Base-by-base conservation (phyloP, 495 filamentous ascomycete species). In the Aspergillus cavernicola region DNA sequence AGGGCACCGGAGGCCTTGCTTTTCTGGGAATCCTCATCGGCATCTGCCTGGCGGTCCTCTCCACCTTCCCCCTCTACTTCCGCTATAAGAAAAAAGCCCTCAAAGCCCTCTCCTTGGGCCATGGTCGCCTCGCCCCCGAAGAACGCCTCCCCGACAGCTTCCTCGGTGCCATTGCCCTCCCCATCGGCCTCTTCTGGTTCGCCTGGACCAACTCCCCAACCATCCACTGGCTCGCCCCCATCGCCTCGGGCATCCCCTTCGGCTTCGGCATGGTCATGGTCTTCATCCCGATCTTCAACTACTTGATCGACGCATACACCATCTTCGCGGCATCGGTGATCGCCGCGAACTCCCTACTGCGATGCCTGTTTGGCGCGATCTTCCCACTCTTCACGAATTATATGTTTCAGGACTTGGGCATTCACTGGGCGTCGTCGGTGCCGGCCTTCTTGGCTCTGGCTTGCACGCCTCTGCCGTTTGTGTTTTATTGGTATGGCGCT, bases 311-410 rank as follows among this genome's bases (percentile, higher is more conserved):
- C 61, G 75, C 83, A 16, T 88, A 91, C 69, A 87, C 83, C 38
- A 86, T 92, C 52, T 92, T 85, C 59, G 88, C 88, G 3, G 88
- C 89, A 0, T 87, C 82, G 0, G 88, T 87, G 1, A 71, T 95
- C 12, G 89, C 89, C 1, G 87, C 87, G 31, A 91, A 88, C 67
- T 76, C 84, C 12, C 80, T 91, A 1, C 68, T 92, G 40, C 77
- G 83, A 44, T 81, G 78, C 4, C 33, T 72, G 15, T 90, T 92
- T 63, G 89, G 90, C 57, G 85, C 88, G n/a, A 85, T 79, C 0
- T 92, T 95, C 72, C 90, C 89, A 3, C 75, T 95, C 0, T 93
- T 95, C 74, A 92, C 89, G 3, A 81, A 77, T 0, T 72, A 86
- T 47, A 87, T 93, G 85, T 92, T 88, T 66, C 24, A 73, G 4